Conservation (phyloP, 139 green algal genomes). For the Choricystis sp. region DNA sequence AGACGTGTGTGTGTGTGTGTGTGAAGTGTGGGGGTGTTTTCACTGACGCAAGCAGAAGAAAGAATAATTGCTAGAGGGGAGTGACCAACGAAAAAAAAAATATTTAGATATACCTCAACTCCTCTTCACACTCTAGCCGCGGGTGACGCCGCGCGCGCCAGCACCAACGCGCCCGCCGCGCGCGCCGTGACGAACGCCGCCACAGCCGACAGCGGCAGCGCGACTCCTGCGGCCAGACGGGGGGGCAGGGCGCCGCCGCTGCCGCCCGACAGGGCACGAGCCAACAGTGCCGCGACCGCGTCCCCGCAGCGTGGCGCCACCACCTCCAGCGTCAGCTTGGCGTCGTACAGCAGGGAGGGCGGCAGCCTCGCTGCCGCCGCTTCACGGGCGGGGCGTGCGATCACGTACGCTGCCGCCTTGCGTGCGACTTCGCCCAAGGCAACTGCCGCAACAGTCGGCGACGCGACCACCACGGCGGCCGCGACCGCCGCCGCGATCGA, state of each 20-base stretch:
- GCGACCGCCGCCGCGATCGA: too few relatives aligned
- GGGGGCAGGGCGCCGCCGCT: neutral
- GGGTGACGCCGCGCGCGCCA: too few relatives aligned
- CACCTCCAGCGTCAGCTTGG: neutral
- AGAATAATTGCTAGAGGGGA: too few relatives aligned
- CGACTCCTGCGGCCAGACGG: neutral
- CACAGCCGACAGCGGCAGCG: neutral
- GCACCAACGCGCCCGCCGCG: too few relatives aligned
- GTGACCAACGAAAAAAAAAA: too few relatives aligned
- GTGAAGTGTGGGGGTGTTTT: too few relatives aligned
- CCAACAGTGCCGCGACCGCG: neutral
- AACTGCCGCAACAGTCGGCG: neutral
- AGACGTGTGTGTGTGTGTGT: too few relatives aligned
- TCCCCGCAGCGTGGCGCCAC: neutral
- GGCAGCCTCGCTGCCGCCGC: neutral
- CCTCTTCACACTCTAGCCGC: too few relatives aligned
- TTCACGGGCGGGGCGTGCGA: neutral
- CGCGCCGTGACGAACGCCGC: neutral
- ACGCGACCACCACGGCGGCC: too few relatives aligned
- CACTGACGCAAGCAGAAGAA: too few relatives aligned
- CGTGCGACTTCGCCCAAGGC: neutral
- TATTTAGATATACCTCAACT: too few relatives aligned
- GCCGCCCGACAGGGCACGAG: neutral
- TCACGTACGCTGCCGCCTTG: neutral
- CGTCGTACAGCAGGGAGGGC: neutral